Evolutionary conservation across 2,329 filamentous ascomycete genomes (phyloP), one percentile per base, ranked within the genome.

Genomic region (Sclerotinia sclerotiorum): DNA sequence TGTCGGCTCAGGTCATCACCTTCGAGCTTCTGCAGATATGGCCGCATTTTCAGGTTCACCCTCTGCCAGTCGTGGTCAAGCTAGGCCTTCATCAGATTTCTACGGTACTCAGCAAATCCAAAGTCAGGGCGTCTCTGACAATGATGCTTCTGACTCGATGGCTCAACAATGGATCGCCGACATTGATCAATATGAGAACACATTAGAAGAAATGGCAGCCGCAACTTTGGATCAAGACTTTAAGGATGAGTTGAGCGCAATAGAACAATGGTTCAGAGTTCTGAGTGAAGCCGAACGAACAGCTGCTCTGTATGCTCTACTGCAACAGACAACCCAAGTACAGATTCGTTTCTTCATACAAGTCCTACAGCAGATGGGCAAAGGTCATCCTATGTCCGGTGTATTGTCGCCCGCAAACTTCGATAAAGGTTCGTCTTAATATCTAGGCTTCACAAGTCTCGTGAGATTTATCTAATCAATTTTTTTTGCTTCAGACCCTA

Each of bases 321-420:
- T 99, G 70, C 95, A 99, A 83, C 95, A 99, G 84, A 98, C 95
- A 7, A 99, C 95, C 5, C 95, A 98, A 81, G 94, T 99, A 70
- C 95, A 99, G 82, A 97, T 98, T 78, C 90, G 95, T 67, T 99
- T 99, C 84, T 99, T 99, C 81, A 98, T 98, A 74, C 94, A 98
- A 81, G 93, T 99, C 58, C 84, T 99, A 75, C 94, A 98, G 83
- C 95, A 99, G 80, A 99, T 98, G 95, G 94, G 94, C 72, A 97
- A 97, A 82, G 97, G 90, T 76, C 94, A 98, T 79, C 95, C 95
- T 39, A 96, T 98, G 92, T 97, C 94, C 48, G 92, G 94, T 65
- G 90, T 99, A 49, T 81, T 99, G 65, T 98, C 95, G 39, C 95
- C 95, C 42, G 91, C 95, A 67, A 97, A 93, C 78, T 97, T 98